phyloP scores from a whole-genome alignment of 441 rosid species.

The Arabidopsis lyrata region DNA sequence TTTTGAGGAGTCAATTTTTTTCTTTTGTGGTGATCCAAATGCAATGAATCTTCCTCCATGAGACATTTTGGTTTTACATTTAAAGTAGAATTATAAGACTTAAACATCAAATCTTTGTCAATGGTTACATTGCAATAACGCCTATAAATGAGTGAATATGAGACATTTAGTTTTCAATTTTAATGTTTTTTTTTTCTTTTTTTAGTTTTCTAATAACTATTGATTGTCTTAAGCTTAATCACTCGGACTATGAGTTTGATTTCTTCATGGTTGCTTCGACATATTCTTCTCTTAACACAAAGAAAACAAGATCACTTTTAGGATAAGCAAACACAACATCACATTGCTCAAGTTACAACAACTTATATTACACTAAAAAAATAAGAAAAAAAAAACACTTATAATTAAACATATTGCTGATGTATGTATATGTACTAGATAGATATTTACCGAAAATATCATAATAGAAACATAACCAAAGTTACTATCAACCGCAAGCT shows the following conservation, averaged over 20 bases:
- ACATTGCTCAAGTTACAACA: slow-evolving; percentile 15
- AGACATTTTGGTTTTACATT: slow-evolving; percentile 24
- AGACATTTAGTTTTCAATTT: not conserved
- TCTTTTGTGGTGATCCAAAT: slow-evolving; percentile 21
- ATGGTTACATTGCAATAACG: slow-evolving; percentile 15
- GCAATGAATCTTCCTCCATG: slow-evolving; percentile 12
- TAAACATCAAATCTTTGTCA: slow-evolving; percentile 12
- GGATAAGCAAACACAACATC: slow-evolving; percentile 18
- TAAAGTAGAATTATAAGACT: slow-evolving; percentile 12
- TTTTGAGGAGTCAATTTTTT: slow-evolving; percentile 2
- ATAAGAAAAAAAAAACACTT: not conserved
- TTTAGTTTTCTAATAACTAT: too few species aligned
- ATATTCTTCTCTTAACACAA: too few species aligned
- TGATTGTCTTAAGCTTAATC: too few species aligned
- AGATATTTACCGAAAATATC: slow-evolving; percentile 32
- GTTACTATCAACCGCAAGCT: slow-evolving; percentile 35
- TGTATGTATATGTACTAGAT: not conserved
- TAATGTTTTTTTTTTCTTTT: too few species aligned
- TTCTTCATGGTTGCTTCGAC: too few species aligned
- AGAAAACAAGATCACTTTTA: too few species aligned
- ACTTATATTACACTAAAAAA: not conserved
- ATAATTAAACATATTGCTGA: slow-evolving; percentile 19
- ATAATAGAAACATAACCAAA: slow-evolving; percentile 25
- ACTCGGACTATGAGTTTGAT: too few species aligned
- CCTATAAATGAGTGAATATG: not conserved